Evolutionary conservation across 257 asterid genomes (phyloP).

Genomic region (Gentiana dahurica): DNA sequence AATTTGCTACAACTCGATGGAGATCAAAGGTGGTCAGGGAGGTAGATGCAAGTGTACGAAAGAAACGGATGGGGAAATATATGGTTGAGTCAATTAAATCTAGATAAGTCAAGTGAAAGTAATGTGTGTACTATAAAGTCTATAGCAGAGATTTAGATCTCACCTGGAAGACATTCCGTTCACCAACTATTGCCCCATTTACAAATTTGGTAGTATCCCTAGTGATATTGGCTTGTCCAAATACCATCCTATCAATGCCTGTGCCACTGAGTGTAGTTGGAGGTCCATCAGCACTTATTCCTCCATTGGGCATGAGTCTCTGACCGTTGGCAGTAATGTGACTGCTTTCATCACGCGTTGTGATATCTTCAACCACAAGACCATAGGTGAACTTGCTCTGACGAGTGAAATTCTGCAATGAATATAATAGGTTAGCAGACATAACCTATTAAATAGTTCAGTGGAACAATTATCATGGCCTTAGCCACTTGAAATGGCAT

Average conservation of each 20-base stretch:
- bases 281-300: conserved; percentile 96
- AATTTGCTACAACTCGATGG: too few relatives aligned
- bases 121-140: too few relatives aligned
- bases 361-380: conserved; percentile 91
- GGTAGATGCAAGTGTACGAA: too few relatives aligned
- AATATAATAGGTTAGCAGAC: conserved; percentile 8
- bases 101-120: too few relatives aligned
- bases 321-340: conserved; percentile 86
- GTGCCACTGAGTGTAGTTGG: conserved; percentile 99
- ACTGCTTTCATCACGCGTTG: conserved; percentile 96
- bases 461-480: not conserved
- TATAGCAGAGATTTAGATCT: too few relatives aligned
- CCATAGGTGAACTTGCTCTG: conserved; percentile 97
- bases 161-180: conserved; percentile 94
- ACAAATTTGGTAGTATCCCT: conserved; percentile 88
- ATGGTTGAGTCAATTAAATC: too few relatives aligned
- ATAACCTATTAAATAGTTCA: not conserved
- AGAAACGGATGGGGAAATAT: too few relatives aligned
- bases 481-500: not conserved
- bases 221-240: conserved; percentile 86
- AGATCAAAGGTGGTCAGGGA: too few relatives aligned
- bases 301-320: conserved; percentile 92
- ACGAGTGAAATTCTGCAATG: conserved; percentile 71
- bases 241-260: conserved; percentile 88
- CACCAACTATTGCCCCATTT: conserved; percentile 95